Evolutionary conservation across 176 grass and related monocot genomes (phyloP).

Genomic region (Leersia perrieri): DNA sequence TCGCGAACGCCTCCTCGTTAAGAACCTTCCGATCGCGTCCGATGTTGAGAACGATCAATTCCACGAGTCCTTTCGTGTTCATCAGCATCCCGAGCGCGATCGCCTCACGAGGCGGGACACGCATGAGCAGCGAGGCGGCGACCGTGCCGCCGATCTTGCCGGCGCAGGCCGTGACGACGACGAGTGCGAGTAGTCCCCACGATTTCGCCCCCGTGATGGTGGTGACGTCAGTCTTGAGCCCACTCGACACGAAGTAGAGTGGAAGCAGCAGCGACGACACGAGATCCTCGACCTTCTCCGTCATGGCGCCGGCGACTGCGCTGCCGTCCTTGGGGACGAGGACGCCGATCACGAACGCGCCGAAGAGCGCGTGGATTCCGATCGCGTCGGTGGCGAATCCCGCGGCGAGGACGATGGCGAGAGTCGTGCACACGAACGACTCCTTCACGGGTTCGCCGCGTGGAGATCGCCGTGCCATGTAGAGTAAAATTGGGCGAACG

Average conservation of each 20-base stretch:
- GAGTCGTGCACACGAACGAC: slow-evolving; percentile 38
- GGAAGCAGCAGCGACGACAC: slow-evolving; percentile 59
- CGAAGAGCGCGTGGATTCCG: slow-evolving; percentile 74
- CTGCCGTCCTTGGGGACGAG: slow-evolving; percentile 65
- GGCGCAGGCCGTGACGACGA: slow-evolving; percentile 48
- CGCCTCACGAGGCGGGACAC: slow-evolving; percentile 42
- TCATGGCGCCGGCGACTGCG: slow-evolving; percentile 41
- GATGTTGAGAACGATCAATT: slow-evolving; percentile 71
- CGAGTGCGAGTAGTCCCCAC: slow-evolving; percentile 58
- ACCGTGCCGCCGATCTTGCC: slow-evolving; percentile 59
- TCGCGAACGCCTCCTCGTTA: slow-evolving; percentile 59
- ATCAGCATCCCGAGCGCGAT: slow-evolving; percentile 52
- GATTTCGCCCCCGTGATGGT: slow-evolving; percentile 42
- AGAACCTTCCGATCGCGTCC: slow-evolving; percentile 58
- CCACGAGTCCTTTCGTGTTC: slow-evolving; percentile 70
- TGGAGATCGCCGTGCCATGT: slow-evolving; percentile 44
- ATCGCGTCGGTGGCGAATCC: slow-evolving; percentile 58
- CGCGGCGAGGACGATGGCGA: slow-evolving; percentile 40
- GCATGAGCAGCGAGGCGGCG: slow-evolving; percentile 5
- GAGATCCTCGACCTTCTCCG: slow-evolving; percentile 69
- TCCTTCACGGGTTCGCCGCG: slow-evolving; percentile 59
- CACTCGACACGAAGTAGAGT: slow-evolving; percentile 68
- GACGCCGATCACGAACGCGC: slow-evolving; percentile 61
- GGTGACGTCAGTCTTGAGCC: slow-evolving; percentile 61
- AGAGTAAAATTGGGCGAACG: slow-evolving; percentile 39